A percentile compares a stretch with the other conserved stretches of the same genome.
These are phyloP conservation scores for Cercospora zeae-maydis DNA, from an alignment of 2,329 filamentous ascomycete genomes.

Conservation along the genomic window DNA sequence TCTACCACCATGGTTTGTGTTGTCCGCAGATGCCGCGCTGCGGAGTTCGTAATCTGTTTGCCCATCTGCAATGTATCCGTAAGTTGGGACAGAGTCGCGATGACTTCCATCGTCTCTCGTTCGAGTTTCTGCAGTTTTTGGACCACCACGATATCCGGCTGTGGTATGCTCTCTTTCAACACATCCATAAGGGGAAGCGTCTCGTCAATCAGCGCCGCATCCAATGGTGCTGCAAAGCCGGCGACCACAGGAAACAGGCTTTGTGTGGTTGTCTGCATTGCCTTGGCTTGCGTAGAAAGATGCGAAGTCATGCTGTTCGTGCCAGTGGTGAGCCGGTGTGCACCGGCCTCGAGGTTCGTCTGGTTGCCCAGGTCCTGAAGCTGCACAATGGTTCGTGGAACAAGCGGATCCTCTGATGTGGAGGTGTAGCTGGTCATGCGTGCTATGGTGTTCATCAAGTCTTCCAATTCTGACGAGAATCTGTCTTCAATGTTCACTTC, in stretches of 20 bases:
- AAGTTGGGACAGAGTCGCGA: conserved; percentile 77
- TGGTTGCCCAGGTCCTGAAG: conserved; percentile 38
- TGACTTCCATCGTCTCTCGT: conserved; percentile 63
- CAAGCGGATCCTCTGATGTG: conserved; percentile 33
- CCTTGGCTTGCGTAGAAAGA: conserved; percentile 69
- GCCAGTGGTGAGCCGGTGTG: conserved; percentile 36
- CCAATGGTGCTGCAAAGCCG: conserved; percentile 58
- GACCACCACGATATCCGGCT: conserved; percentile 61
- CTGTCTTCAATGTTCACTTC: conserved; percentile 20
- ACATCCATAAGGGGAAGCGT: conserved; percentile 65
- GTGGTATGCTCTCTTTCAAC: conserved; percentile 64
- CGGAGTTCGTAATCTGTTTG: conserved; percentile 78
- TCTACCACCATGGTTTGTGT: conserved; percentile 84
- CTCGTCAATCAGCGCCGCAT: conserved; percentile 63
- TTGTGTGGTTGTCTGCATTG: conserved; percentile 69
- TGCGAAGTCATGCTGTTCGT: conserved; percentile 61
- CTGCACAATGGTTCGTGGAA: conserved; percentile 32
- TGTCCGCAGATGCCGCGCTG: conserved; percentile 72
- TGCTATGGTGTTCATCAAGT: conserved; percentile 35
- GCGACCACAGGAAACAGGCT: conserved; percentile 57
- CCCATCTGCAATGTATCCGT: conserved; percentile 94
- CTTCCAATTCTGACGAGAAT: conserved; percentile 45
- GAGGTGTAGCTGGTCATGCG: conserved; percentile 33
- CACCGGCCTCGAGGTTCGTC: conserved; percentile 33
- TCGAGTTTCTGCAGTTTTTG: conserved; percentile 66